A percentile compares a stretch with the other conserved stretches of the same genome.
Conservation (phyloP, 306 rosid genomes). For the Alnus rubra region DNA sequence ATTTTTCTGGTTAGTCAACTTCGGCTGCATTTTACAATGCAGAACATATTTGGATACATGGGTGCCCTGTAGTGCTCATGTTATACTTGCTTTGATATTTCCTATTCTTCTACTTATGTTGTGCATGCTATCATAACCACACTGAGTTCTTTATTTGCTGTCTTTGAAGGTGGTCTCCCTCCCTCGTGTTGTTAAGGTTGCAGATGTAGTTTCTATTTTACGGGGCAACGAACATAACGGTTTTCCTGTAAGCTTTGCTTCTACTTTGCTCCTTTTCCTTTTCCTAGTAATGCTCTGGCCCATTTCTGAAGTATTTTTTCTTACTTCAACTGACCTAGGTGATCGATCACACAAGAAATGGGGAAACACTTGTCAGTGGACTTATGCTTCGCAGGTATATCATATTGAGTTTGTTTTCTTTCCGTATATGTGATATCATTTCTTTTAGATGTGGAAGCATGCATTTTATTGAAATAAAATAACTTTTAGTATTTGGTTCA, state of each 20-base stretch:
- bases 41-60: neutral
- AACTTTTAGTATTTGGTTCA: conserved; percentile 25
- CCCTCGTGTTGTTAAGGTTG: conserved; percentile 92
- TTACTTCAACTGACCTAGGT: conserved; percentile 57
- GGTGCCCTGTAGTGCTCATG: neutral
- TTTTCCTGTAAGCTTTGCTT: conserved; percentile 79
- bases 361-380: conserved; percentile 85
- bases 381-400: conserved; percentile 86
- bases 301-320: conserved; percentile 31
- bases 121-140: conserved; percentile 7
- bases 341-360: conserved; percentile 86
- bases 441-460: conserved; percentile 21
- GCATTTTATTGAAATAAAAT: conserved; percentile 15
- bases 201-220: conserved; percentile 79
- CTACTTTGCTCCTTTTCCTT: conserved; percentile 19
- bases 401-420: conserved; percentile 12
- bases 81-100: neutral
- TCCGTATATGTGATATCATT: conserved; percentile 8
- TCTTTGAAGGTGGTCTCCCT: conserved; percentile 74
- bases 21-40: neutral
- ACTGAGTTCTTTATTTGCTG: conserved; percentile 19
- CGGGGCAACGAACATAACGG: conserved; percentile 88
- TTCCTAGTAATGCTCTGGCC: conserved; percentile 8
- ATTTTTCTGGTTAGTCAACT: neutral
- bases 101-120: conserved; percentile 6